Evolutionary conservation across 306 rosid species (phyloP), one percentile per base, ranked within the genome.

Genomic region (Potentilla sterilis): DNA sequence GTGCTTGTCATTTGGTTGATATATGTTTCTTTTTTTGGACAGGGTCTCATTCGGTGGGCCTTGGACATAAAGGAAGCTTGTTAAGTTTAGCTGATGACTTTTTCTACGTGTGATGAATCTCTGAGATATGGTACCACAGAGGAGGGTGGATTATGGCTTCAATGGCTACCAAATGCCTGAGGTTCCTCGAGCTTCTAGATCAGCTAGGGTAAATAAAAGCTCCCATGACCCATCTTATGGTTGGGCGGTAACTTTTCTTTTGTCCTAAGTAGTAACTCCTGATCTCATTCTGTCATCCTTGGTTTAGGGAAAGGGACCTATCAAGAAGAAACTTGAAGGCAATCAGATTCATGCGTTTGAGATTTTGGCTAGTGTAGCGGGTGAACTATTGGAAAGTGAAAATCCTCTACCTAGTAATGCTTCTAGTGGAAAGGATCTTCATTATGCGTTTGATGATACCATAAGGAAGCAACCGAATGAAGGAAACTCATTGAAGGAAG

Each of bases 341-440:
- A 76, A 32, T 66, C 88, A 81, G 72, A 85, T 82, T 73, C 90
- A 46, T 7, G 91, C 96, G 7, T 88, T 88, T 73, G 93, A 88
- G 77, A 88, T 85, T 80, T 84, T 91, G 83, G 93, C 93, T 72
- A 85, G 87, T 75, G 90, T 91, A 77, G 93, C 93, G 0, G 91
- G 90, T 13, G 84, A 85, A 43, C 75, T 88, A 40, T 80, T 91
- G 70, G 84, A 84, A 74, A 78, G 81, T 64, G 85, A 85, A 40
- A 78, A 72, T 41, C 80, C 79, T 13, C 8, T 70, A 43, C 78
- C 64, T 4, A 81, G 70, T 1, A 72, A 81, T 79, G 78, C 77
- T 73, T 67, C 70, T 24, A 28, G 72, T 35, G 70, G 18, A 16
- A 85, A 85, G 74, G 67, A 81, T 67, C 75, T 24, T 62, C 70